A percentile compares a stretch with the other conserved stretches of the same genome.
Conservation (phyloP, 2,329 filamentous ascomycete genomes). For the Microsporum canis region DNA sequence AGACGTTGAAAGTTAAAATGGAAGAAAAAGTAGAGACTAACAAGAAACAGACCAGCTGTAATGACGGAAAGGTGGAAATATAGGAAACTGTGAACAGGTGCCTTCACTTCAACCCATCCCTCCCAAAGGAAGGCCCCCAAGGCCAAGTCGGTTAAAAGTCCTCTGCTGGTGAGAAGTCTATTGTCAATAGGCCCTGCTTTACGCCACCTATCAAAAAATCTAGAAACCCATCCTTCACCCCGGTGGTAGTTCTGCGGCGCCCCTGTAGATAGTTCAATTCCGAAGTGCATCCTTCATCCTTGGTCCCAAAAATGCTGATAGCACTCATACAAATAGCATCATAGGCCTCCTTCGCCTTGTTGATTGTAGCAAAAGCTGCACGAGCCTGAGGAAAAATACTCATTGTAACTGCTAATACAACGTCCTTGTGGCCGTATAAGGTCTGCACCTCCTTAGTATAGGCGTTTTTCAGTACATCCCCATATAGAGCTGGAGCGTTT, state of each 20-base stretch:
- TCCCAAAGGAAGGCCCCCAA: no score
- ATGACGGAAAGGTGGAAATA: no score
- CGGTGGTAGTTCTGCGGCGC: not conserved
- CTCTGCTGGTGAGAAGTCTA: no score
- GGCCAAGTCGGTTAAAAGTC: no score
- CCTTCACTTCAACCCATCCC: no score
- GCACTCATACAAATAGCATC: not conserved
- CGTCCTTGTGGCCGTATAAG: not conserved
- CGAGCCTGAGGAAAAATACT: not conserved
- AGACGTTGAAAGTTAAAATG: no score
- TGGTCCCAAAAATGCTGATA: not conserved
- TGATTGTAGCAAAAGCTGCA: not conserved
- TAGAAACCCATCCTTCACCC: not conserved
- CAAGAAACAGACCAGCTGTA: no score
- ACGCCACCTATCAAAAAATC: not conserved
- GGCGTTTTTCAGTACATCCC: not conserved
- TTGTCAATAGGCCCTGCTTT: no score
- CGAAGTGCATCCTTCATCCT: not conserved
- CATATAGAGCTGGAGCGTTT: not conserved
- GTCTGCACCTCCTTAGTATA: not conserved
- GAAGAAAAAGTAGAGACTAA: no score
- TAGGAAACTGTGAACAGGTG: no score
- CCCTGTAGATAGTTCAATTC: not conserved
- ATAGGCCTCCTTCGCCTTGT: not conserved
- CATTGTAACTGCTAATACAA: not conserved